Evolutionary conservation across 345 rosid genomes (phyloP).

Genomic region (Citrus sinensis): DNA sequence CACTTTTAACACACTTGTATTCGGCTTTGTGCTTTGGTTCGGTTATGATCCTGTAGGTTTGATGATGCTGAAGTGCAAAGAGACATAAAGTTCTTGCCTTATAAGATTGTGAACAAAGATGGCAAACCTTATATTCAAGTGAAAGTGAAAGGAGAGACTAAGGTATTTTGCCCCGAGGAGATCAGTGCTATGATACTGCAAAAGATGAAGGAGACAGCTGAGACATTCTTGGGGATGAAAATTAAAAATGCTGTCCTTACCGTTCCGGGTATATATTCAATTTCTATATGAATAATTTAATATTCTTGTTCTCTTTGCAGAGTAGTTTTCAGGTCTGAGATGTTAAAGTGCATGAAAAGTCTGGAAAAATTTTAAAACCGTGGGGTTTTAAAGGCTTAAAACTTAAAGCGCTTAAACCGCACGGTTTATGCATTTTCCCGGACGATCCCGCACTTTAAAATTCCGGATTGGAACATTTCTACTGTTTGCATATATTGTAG

Average conservation of each 20-base stretch:
- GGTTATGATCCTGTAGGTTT: slow-evolving; percentile 17
- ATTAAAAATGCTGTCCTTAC: slow-evolving; percentile 53
- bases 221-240: slow-evolving; percentile 47
- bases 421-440: no score
- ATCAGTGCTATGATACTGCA: slow-evolving; percentile 53
- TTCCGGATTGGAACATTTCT: no score
- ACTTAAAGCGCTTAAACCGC: no score
- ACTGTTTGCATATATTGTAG: background rate
- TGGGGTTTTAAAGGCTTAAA: no score
- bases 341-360: no score
- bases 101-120: slow-evolving; percentile 26
- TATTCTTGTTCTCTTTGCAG: background rate
- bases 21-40: background rate
- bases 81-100: no score
- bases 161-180: slow-evolving; percentile 61
- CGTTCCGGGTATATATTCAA: slow-evolving; percentile 34
- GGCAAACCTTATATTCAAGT: slow-evolving; percentile 35
- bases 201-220: slow-evolving; percentile 11
- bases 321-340: no score
- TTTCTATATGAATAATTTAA: background rate
- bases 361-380: no score
- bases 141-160: slow-evolving; percentile 44
- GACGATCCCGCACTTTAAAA: no score
- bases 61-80: no score
- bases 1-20: background rate